phyloP scores from a whole-genome alignment of 176 grass and related monocot species.

The Oryza longistaminata region DNA sequence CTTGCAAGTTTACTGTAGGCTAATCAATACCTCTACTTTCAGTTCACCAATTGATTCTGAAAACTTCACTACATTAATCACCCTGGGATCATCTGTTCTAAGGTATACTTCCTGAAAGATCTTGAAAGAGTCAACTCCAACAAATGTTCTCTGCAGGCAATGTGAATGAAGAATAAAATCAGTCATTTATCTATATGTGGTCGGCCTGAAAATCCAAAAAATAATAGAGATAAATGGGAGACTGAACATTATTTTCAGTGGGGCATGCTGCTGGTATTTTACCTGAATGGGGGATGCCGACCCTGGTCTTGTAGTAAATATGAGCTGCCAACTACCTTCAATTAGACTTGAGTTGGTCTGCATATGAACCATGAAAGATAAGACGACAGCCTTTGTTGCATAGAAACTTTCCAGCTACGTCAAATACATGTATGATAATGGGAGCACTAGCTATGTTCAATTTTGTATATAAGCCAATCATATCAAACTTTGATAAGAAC shows the following conservation, averaged over 20 bases:
- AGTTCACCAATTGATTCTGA: constrained; percentile 88
- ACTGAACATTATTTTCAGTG: constrained; percentile 32
- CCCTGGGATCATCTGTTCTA: constrained; percentile 80
- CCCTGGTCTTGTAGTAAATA: constrained; percentile 96
- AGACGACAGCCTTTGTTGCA: background rate
- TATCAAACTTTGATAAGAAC: constrained; percentile 9
- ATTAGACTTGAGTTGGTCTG: constrained; percentile 83
- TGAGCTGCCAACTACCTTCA: constrained; percentile 90
- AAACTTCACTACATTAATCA: constrained; percentile 91
- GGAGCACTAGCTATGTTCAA: background rate
- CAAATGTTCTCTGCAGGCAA: constrained; percentile 81
- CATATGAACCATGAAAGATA: constrained; percentile 38
- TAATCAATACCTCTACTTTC: constrained; percentile 68
- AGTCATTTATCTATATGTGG: background rate
- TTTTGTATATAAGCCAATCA: background rate
- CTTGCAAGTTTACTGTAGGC: too few species aligned
- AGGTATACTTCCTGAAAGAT: constrained; percentile 97
- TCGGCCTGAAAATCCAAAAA: background rate
- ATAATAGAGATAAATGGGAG: constrained; percentile 23
- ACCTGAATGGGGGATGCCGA: constrained; percentile 98
- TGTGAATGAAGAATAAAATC: constrained; percentile 27
- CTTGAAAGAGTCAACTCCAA: constrained; percentile 86
- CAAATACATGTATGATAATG: background rate
- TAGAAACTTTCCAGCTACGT: background rate
- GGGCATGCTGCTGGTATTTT: constrained; percentile 20